Base-by-base conservation (phyloP, 1,139 yeast genomes). In the Pichia sp. region DNA sequence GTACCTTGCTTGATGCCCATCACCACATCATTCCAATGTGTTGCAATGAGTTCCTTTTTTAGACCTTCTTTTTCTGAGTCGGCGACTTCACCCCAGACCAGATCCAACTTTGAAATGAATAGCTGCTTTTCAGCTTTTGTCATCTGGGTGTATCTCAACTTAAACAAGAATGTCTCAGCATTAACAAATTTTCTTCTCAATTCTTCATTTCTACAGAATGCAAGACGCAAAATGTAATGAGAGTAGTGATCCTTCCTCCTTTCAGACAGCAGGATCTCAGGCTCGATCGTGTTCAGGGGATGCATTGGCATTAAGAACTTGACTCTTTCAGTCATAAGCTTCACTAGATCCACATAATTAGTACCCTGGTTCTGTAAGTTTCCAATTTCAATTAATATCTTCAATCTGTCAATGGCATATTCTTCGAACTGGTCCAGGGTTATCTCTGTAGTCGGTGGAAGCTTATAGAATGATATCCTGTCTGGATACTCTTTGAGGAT, bases 361-460 rank as follows among this genome's bases (percentile, higher is more conserved):
- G 78, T 77, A 44, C 80, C 77, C 45, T 94, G 68, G 24, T 82
- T 76, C 32, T 69, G 57, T 47, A 82, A 75, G 7, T 87, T 73
- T 52, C 88, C 96, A 34, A 91, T 79, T 55, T 87, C 96, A 40
- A 86, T 73, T 41, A 93, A 67, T 9, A 91, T 75, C 52, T 80
- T 77, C 46, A 91, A 68, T 44, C 99, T 66, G 53, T 91, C 97
- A 34, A 91, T 82, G 8, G 97, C 97, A 96, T 96, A 91, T 14
- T 69, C 69, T 59, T 91, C 98, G 58, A 91, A 93, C 54, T 91
- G 84, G 47, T 88, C 96, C 26, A 91, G 58, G 0, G 96, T 86
- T 52, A 91, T 77, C 59, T 91, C 97, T 24, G 79, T 77, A 25
- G 69, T 59, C 1, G 97, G 97, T 7, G 95, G 93, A 4, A 64